A percentile compares a stretch with the other conserved stretches of the same genome.
Conservation (phyloP, 1,284 basidiomycete genomes). For the Cryptococcus sp. region DNA sequence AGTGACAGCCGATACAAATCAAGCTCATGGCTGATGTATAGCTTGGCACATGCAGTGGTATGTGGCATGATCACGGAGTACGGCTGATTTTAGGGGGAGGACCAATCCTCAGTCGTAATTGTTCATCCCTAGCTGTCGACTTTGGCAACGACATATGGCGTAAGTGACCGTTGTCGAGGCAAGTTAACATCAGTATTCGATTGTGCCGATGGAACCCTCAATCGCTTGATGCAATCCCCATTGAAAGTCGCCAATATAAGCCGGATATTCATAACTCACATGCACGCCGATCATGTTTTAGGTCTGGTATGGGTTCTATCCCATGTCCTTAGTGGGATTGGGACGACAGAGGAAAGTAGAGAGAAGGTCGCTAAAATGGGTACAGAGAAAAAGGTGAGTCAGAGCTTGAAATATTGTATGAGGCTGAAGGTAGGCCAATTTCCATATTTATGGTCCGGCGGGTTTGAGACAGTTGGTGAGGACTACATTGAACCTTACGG, state of each 20-base stretch:
- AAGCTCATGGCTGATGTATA: conserved; percentile 6
- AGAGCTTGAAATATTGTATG: background rate
- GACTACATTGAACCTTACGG: conserved; percentile 65
- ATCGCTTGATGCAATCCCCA: conserved; percentile 65
- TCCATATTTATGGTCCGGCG: conserved; percentile 78
- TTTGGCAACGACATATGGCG: conserved; percentile 47
- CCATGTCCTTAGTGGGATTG: conserved; percentile 56
- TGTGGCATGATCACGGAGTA: background rate
- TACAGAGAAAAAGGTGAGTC: conserved; percentile 29
- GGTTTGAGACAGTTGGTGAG: conserved; percentile 77
- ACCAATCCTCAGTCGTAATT: conserved; percentile 43
- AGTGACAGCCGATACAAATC: conserved; percentile 10
- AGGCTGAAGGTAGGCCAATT: conserved; percentile 50
- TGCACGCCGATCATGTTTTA: conserved; percentile 83
- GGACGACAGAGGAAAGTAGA: conserved; percentile 36
- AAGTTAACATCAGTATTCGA: conserved; percentile 63
- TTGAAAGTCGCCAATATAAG: conserved; percentile 58
- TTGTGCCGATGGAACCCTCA: conserved; percentile 81
- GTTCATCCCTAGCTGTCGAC: conserved; percentile 47
- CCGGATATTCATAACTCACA: conserved; percentile 82
- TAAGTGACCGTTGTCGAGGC: conserved; percentile 18
- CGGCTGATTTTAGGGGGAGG: conserved; percentile 44
- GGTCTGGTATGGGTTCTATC: conserved; percentile 71
- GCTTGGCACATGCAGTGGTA: conserved; percentile 49
- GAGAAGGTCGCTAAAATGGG: conserved; percentile 32